Percentiles rank a stretch among this genome's conserved stretches.
Conservation (phyloP, 345 rosid species). For the Balakata baccata region DNA sequence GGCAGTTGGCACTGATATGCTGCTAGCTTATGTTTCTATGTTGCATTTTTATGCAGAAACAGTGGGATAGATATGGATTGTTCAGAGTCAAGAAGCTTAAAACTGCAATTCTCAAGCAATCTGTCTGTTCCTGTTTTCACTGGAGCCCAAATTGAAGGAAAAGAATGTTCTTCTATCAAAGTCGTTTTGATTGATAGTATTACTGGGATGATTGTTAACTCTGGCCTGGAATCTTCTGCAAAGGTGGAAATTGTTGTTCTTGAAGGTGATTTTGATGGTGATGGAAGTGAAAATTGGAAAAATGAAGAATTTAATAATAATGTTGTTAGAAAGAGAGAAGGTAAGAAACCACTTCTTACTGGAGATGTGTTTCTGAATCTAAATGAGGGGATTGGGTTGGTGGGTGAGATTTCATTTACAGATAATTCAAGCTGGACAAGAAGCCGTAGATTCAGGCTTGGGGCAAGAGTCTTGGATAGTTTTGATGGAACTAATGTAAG, state of each 20-base stretch:
- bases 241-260: conserved; percentile 83
- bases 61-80: conserved; percentile 58
- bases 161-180: conserved; percentile 57
- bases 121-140: conserved; percentile 90
- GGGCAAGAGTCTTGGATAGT: conserved; percentile 67
- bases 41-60: conserved; percentile 45
- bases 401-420: conserved; percentile 80
- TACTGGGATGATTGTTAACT: conserved; percentile 52
- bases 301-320: conserved; percentile 75
- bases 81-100: conserved; percentile 59
- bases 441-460: conserved; percentile 92
- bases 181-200: conserved; percentile 65
- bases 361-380: conserved; percentile 73
- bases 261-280: conserved; percentile 88
- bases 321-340: conserved; percentile 90
- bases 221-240: conserved; percentile 67
- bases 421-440: conserved; percentile 99
- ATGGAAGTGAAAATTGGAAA: conserved; percentile 64
- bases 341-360: conserved; percentile 84
- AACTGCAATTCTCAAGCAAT: conserved; percentile 60
- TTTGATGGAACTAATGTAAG: conserved; percentile 53
- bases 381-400: conserved; percentile 56
- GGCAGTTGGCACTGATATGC: not conserved
- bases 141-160: conserved; percentile 89
- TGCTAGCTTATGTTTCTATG: not conserved